phyloP scores from a whole-genome alignment of 2,329 filamentous ascomycete species.

The Botrytis paeoniae region DNA sequence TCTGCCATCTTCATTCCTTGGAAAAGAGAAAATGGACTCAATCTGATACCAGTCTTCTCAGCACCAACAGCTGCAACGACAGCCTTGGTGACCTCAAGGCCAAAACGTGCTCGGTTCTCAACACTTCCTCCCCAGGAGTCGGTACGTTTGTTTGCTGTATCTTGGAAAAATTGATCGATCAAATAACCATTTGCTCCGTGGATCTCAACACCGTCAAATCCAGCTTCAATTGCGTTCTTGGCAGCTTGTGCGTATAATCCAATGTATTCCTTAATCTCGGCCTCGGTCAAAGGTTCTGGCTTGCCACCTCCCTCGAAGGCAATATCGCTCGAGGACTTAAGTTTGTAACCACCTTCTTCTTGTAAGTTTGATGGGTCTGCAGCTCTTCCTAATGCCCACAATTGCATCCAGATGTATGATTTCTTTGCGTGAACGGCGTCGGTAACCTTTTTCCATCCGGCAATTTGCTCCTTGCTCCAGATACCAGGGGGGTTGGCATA shows the following conservation, averaged over 20 bases:
- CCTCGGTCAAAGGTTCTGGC: conserved; percentile 40
- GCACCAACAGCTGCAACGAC: conserved; percentile 50
- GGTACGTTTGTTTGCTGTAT: conserved; percentile 51
- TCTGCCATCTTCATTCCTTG: conserved; percentile 63
- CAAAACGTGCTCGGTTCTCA: conserved; percentile 51
- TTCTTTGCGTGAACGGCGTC: conserved; percentile 58
- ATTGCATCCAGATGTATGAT: conserved; percentile 55
- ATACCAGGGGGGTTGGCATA: conserved; percentile 54
- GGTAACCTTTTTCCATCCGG: conserved; percentile 56
- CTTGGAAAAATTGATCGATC: conserved; percentile 37
- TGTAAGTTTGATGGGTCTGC: conserved; percentile 24
- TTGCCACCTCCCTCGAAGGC: conserved; percentile 27
- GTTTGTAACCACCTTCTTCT: conserved; percentile 27
- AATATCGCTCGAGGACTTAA: conserved; percentile 30
- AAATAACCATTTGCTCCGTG: conserved; percentile 39
- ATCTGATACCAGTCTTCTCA: conserved; percentile 52
- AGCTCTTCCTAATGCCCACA: conserved; percentile 58
- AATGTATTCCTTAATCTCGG: conserved; percentile 39
- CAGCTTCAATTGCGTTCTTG: conserved; percentile 49
- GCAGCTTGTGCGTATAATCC: conserved; percentile 38
- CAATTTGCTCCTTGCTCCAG: conserved; percentile 50
- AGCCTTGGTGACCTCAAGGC: conserved; percentile 51
- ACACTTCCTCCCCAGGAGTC: conserved; percentile 52
- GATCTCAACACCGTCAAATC: conserved; percentile 53
- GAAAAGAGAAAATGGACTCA: conserved; percentile 60